A percentile compares a stretch with the other conserved stretches of the same genome.
Conservation (phyloP, 1,139 yeast genomes). For the Suhomyces ambrosiae region DNA sequence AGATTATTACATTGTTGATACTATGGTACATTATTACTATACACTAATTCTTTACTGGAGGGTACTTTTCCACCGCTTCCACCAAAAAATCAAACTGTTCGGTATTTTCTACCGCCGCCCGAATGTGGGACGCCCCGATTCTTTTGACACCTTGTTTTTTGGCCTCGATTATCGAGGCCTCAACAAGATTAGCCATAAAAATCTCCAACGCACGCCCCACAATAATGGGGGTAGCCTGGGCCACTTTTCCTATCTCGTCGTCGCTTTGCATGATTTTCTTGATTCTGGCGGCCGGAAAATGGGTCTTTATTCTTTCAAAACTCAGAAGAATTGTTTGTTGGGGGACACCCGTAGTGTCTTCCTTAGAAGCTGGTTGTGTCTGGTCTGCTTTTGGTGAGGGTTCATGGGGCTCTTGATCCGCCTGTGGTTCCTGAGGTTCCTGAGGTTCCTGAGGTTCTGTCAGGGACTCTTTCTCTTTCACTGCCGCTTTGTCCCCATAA, state of each 20-base stretch:
- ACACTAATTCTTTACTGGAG: conserved; percentile 36
- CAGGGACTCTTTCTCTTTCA: conserved; percentile 3
- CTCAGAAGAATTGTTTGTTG: conserved; percentile 35
- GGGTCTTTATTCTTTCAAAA: conserved; percentile 73
- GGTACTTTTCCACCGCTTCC: conserved; percentile 68
- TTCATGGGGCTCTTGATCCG: conserved; percentile 1
- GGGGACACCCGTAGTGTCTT: conserved; percentile 16
- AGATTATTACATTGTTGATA: too few species aligned
- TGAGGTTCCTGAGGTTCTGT: conserved; percentile 2
- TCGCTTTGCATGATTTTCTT: conserved; percentile 97
- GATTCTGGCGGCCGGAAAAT: conserved; percentile 95
- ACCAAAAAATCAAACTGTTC: conserved; percentile 92
- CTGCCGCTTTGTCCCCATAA: conserved; percentile 9
- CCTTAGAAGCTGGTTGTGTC: conserved; percentile 1
- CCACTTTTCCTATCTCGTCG: conserved; percentile 97
- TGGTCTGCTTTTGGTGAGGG: too few species aligned
- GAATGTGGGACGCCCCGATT: conserved; percentile 80
- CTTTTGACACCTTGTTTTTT: conserved; percentile 74
- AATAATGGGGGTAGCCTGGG: conserved; percentile 96
- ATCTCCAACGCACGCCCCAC: conserved; percentile 94
- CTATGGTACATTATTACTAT: conserved; percentile 4
- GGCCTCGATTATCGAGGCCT: conserved; percentile 80
- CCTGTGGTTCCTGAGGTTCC: too few species aligned
- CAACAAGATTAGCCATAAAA: conserved; percentile 87
- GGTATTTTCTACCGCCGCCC: conserved; percentile 79